These are phyloP conservation scores for Salix dunnii DNA, from an alignment of 345 rosid species.

Conservation along the genomic window DNA sequence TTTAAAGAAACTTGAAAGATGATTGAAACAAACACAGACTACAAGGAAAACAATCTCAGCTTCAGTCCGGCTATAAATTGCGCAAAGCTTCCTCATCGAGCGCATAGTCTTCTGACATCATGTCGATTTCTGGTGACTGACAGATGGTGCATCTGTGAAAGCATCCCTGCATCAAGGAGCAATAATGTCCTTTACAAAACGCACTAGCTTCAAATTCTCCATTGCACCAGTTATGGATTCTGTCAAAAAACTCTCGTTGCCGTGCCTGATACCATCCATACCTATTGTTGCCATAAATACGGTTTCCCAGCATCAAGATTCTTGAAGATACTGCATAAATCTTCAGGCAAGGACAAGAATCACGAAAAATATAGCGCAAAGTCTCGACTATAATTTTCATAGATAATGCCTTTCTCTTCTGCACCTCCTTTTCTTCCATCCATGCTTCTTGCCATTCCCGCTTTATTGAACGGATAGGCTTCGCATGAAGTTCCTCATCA, in stretches of 20 bases:
- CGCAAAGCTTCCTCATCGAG: neutral
- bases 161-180: neutral
- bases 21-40: too few relatives aligned
- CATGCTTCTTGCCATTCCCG: neutral
- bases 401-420: neutral
- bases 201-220: constrained; percentile 1
- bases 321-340: neutral
- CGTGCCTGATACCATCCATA: neutral
- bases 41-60: too few relatives aligned
- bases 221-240: neutral
- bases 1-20: too few relatives aligned
- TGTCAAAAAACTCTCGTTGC: neutral
- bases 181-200: neutral
- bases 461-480: neutral
- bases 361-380: neutral
- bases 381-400: neutral
- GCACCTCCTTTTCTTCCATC: neutral
- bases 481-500: neutral
- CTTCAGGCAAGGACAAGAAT: neutral
- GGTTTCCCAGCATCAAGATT: neutral
- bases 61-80: neutral
- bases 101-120: neutral
- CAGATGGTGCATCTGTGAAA: neutral
- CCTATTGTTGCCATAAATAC: neutral
- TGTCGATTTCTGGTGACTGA: neutral